Evolutionary conservation across 176 grass and related monocot species (phyloP), one percentile per base, ranked within the genome.

Genomic region (Triticum monococcum): DNA sequence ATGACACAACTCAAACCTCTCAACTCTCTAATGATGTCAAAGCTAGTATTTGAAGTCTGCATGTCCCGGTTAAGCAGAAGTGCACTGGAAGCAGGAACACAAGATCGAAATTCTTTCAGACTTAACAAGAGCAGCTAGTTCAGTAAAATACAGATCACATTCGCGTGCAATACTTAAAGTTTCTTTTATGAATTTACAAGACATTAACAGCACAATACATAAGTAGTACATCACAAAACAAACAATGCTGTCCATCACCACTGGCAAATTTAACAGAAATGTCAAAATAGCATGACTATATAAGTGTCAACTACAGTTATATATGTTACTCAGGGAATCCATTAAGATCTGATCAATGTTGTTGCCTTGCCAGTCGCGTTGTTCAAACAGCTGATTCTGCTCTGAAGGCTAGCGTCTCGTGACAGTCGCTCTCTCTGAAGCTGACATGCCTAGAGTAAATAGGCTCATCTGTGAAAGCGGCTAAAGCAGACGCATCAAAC

Each of bases 321-420:
- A 59, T 48, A 81, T 81, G 25, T 50, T 84, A 38, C 43, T 40
- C 63, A 0, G 45, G 61, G 18, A 13, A 76, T 46, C 22, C 63
- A 9, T 76, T 9, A 12, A 57, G 32, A 68, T 30, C 32, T 20
- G 75, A 8, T 72, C 25, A 4, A 11, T 50, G 20, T 50, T 64
- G 57, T 64, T 33, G n/a, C 8, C 16, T 22, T 10, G 68, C 22
- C 70, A 5, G 38, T 79, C 14, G 56, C 2, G 17, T 75, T 75
- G 24, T 52, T 88, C 65, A 88, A 52, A 52, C 6, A 64, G 74
- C 4, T 16, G 52, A 59, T 74, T 74, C 85, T 80, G 77, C 77
- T 63, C 36, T 65, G 18, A 80, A 30, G 11, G 12, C 40, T 10
- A 33, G 28, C 1, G 2, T 7, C 9, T 87, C 56, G 63, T 75